Conservation (phyloP, 23 red algal genomes). For the Chondrus crispus region DNA sequence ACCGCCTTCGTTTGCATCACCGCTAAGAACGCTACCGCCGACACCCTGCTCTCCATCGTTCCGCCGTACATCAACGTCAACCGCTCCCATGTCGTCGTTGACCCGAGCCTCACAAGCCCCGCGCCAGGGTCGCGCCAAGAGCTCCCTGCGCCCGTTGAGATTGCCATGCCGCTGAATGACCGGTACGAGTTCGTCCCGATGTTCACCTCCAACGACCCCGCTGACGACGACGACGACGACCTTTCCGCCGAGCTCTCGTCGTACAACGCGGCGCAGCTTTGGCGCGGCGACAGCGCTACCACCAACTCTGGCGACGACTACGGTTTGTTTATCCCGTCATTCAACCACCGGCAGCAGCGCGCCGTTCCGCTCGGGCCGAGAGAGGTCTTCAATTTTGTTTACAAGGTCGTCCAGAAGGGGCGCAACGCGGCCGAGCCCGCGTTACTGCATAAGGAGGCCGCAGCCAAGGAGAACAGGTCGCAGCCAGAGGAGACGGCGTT, state of each 20-base stretch:
- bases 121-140: background rate
- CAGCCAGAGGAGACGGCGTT: background rate
- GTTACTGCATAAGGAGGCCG: background rate
- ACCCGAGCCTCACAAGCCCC: background rate
- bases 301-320: slow-evolving; percentile 6
- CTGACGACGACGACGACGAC: background rate
- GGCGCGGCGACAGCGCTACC: background rate
- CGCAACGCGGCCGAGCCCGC: background rate
- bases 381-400: slow-evolving; percentile 61
- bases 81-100: background rate
- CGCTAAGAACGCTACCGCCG: slow-evolving; percentile 27
- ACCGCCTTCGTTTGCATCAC: slow-evolving; percentile 2
- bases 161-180: background rate
- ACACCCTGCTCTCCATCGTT: slow-evolving; percentile 23
- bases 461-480: background rate
- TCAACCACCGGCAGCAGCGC: slow-evolving; percentile 11
- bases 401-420: background rate
- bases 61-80: slow-evolving; percentile 49
- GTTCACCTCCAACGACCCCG: background rate
- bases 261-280: background rate
- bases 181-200: slow-evolving; percentile 42
- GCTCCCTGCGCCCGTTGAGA: background rate
- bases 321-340: slow-evolving; percentile 54
- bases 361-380: slow-evolving; percentile 24
- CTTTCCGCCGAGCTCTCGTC: background rate